Evolutionary conservation across 106 monocot genomes (phyloP), one percentile per base, ranked within the genome.

Genomic region (Dendrobium huoshanense): DNA sequence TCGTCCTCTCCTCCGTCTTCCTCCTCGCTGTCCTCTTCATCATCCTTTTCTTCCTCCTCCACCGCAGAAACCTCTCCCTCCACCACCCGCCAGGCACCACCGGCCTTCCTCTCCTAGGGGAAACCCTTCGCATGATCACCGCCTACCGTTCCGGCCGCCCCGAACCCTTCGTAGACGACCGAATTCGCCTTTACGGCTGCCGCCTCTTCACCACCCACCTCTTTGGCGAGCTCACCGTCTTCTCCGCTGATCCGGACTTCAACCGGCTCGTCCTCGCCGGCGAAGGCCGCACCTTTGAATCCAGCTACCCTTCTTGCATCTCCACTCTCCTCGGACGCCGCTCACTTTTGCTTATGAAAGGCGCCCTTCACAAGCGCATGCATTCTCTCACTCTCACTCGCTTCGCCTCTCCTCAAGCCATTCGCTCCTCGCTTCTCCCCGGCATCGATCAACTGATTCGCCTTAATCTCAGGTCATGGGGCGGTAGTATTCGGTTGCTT

Each of bases 181-280:
- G 97, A 10, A 78, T 94, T 51, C 65, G 47, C 20, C 89, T 74
- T 24, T 72, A 89, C 79, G 90, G 87, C 61, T 85, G 87, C 27
- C 55, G 88, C 20, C 58, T 94, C 17, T 97, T 97, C 88, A 97
- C 97, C 10, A 88, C 90, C 41, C 97, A 97, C 78, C 81, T 97
- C 55, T 97, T 94, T 75, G 97, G 97, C 20, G 97, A 97, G 85
- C 85, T 84, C 73, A 97, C 97, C 29, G 88, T 97, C n/a, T 94
- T 97, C 90, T 97, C 97, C 44, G 86, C 94, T 10, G 97, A 97
- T 88, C 92, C 94, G 11, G 92, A 90, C 13, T 88, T 94, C 67
- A 98, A 98, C 88, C 79, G 87, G 24, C 40, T 81, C n/a, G 81
- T 98, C 10, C 86, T 98, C 16, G 75, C 80, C 44, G 88, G 82